A percentile compares a stretch with the other conserved stretches of the same genome.
Conservation (phyloP, 257 asterid species). For the Sherardia arvensis region DNA sequence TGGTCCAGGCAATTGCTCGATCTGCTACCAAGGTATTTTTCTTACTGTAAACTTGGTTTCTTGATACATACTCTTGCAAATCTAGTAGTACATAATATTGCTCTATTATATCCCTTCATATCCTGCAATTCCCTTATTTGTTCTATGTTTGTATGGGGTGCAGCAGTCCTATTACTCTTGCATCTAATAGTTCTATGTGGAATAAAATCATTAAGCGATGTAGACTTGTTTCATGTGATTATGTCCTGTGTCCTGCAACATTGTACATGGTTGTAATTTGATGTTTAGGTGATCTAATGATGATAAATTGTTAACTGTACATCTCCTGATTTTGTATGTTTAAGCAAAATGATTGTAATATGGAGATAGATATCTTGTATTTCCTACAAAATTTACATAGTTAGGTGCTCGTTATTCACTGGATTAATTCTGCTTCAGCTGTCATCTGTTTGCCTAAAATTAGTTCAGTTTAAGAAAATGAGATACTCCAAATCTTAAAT, state of each 20-base stretch:
- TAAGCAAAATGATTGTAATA: not conserved
- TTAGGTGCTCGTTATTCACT: not conserved
- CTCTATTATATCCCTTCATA: not conserved
- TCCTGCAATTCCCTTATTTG: not conserved
- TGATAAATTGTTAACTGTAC: not conserved
- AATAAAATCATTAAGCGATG: not conserved
- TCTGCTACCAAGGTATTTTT: constrained; percentile 91
- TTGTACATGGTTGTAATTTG: not conserved
- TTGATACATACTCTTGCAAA: not conserved
- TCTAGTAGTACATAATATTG: not conserved
- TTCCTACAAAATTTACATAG: not conserved
- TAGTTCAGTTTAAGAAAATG: not conserved
- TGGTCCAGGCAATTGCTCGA: constrained; percentile 86
- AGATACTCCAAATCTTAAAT: constrained; percentile 1
- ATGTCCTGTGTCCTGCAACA: not conserved
- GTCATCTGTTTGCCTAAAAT: not conserved
- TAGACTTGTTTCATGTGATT: not conserved
- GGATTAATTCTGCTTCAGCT: not conserved
- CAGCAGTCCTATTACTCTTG: not conserved
- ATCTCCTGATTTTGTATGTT: not conserved
- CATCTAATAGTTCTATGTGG: not conserved
- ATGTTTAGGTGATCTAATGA: not conserved
- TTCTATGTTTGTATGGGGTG: not conserved
- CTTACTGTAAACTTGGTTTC: not conserved
- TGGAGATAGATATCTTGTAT: not conserved